phyloP scores from a whole-genome alignment of 2,329 filamentous ascomycete genomes.

The Chaetomium strumarium region DNA sequence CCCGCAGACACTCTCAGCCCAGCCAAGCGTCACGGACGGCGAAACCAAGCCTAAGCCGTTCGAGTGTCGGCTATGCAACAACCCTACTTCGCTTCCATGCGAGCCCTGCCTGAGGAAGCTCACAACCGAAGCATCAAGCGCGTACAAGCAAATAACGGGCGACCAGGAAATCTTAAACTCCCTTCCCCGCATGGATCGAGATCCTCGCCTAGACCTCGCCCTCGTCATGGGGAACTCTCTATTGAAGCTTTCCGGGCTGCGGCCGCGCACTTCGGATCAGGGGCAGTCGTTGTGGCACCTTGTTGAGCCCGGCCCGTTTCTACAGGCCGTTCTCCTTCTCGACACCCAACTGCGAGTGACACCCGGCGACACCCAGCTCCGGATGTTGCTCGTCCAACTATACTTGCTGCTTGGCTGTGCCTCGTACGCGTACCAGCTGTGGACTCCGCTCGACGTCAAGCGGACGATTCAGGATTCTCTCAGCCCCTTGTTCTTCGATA shows the following conservation, averaged over 20 bases:
- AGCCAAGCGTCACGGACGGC: slow-evolving; percentile 22
- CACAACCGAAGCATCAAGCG: slow-evolving; percentile 18
- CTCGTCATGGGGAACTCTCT: slow-evolving; percentile 29
- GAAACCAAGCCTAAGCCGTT: slow-evolving; percentile 18
- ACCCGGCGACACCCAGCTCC: slow-evolving; percentile 42
- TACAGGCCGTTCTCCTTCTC: slow-evolving; percentile 46
- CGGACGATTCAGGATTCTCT: slow-evolving; percentile 53
- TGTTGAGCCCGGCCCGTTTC: slow-evolving; percentile 30
- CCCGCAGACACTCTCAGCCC: slow-evolving; percentile 27
- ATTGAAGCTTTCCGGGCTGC: slow-evolving; percentile 29
- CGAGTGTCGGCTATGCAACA: slow-evolving; percentile 23
- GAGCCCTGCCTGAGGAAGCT: slow-evolving; percentile 21
- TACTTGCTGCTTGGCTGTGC: slow-evolving; percentile 47
- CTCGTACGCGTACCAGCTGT: slow-evolving; percentile 41
- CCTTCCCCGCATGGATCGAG: slow-evolving; percentile 27
- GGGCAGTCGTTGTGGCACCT: slow-evolving; percentile 18
- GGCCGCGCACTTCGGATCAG: slow-evolving; percentile 5
- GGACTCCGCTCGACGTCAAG: slow-evolving; percentile 49
- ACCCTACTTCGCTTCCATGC: slow-evolving; percentile 21
- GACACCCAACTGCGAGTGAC: slow-evolving; percentile 43
- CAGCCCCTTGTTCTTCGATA: slow-evolving; percentile 49
- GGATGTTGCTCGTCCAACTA: slow-evolving; percentile 46
- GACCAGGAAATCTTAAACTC: slow-evolving; percentile 20
- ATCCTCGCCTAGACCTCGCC: slow-evolving; percentile 30
- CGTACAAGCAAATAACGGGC: slow-evolving; percentile 22